Evolutionary conservation across 2,329 filamentous ascomycete species (phyloP), one percentile per base, ranked within the genome.

Genomic region (Thielaviopsis euricoi): DNA sequence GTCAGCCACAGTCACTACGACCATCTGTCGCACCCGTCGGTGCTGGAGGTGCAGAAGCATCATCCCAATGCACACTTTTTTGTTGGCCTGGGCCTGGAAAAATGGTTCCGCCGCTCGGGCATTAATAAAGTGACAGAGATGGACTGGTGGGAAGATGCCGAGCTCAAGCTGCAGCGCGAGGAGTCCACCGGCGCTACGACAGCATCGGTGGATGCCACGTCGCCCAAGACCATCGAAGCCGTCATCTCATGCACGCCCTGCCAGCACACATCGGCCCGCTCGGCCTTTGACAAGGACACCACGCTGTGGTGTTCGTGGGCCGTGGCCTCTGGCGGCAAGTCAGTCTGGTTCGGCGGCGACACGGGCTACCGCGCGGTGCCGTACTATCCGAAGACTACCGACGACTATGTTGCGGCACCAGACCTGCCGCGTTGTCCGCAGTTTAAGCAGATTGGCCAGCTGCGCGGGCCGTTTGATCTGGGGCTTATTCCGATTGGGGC

Each of bases 1-100:
- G 95, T 95, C 64, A 88, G 83, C 19, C 90, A 96, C 71, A 89
- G 84, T 64, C 91, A 96, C 71, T 96, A 96, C 69, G 91, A 96
- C 70, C 91, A 96, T 67, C 74, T 97, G 13, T 91, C 86, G 0
- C 82, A 89, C 64, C 78, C 82, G 0, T 89, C 86, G 0, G 79
- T 95, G 22, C 76, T 79, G 61, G 80, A 87, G 64, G 78, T 96
- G 56, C 76, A 82, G 57, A 76, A 81, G 63, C 74, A 78, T 56
- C 83, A 93, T 65, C 89, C 89, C 0, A 77, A 86, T 15, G 89
- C 81, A 48, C 88, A 94, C 62, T 96, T 93, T 72, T 93, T 95
- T 62, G 89, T 89, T 22, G 88, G 89, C 0, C 71, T 95, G 3
- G 89, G 89, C 1, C 81, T 95, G 59, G 87, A 86, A 69, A 73